Evolutionary conservation across 2,329 filamentous ascomycete species (phyloP).

Genomic region (Sporothrix sp.): DNA sequence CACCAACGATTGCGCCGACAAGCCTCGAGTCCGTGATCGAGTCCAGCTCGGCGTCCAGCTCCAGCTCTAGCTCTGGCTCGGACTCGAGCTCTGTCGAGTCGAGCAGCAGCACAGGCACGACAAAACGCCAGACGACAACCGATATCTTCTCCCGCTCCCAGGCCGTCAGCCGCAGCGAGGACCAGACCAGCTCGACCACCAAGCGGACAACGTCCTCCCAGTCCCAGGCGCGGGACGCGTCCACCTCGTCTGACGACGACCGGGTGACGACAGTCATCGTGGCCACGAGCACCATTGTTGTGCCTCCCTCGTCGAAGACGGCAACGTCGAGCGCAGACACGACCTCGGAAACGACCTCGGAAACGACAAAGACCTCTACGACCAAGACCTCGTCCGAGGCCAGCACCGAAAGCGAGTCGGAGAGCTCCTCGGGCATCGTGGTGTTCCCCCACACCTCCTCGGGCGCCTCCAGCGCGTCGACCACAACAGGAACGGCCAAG

Average conservation of each 20-base stretch:
- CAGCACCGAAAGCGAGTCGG: conserved; percentile 16
- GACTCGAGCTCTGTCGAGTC: neutral
- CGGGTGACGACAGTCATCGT: conserved; percentile 23
- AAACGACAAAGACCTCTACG: conserved; percentile 1
- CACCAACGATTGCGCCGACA: conserved; percentile 16
- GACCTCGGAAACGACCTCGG: conserved; percentile 3
- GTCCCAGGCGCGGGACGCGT: conserved; percentile 2
- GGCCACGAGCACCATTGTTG: conserved; percentile 20
- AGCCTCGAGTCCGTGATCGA: conserved; percentile 6
- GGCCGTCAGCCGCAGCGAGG: neutral
- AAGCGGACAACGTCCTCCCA: conserved; percentile 1
- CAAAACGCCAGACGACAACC: conserved; percentile 16
- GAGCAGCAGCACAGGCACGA: conserved; percentile 12
- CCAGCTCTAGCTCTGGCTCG: neutral
- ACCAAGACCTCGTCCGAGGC: conserved; percentile 1
- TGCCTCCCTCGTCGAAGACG: conserved; percentile 13
- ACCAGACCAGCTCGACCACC: neutral
- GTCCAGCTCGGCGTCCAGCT: neutral
- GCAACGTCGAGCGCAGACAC: neutral
- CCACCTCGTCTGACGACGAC: neutral
- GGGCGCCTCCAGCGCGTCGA: too few species aligned
- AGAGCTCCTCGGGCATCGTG: conserved; percentile 13
- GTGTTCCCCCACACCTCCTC: conserved; percentile 6
- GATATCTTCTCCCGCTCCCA: conserved; percentile 11
- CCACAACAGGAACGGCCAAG: too few species aligned